These are phyloP conservation scores for Sarcodon aspratus DNA, from an alignment of 768 basidiomycete genomes.

Conservation along the genomic window DNA sequence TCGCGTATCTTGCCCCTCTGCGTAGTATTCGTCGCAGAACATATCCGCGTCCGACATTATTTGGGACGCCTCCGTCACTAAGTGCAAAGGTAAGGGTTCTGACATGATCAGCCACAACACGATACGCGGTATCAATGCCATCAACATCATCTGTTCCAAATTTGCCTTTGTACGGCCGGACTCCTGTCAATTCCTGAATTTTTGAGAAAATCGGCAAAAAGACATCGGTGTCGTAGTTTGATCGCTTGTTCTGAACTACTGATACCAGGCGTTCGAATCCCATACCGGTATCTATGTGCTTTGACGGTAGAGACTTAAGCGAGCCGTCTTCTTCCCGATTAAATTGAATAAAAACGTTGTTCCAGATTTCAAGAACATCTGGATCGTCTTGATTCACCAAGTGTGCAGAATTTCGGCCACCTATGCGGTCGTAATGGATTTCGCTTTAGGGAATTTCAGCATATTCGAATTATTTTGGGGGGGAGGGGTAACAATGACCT, in stretches of 20 bases:
- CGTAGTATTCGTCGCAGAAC: constrained; percentile 91
- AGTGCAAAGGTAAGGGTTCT: constrained; percentile 92
- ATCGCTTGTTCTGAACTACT: constrained; percentile 78
- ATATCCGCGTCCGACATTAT: constrained; percentile 93
- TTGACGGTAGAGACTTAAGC: constrained; percentile 70
- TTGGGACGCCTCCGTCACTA: constrained; percentile 93
- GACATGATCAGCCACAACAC: constrained; percentile 94
- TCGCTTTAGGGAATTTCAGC: constrained; percentile 40
- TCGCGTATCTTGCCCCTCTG: constrained; percentile 89
- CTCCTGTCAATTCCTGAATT: constrained; percentile 84
- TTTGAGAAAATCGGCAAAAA: constrained; percentile 82
- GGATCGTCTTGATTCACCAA: constrained; percentile 97
- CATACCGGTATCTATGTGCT: constrained; percentile 99
- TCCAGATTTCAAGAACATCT: constrained; percentile 97
- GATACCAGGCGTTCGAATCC: constrained; percentile 98
- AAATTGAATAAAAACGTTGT: constrained; percentile 99
- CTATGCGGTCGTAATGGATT: constrained; percentile 94
- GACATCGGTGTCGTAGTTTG: constrained; percentile 98
- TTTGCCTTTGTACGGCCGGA: constrained; percentile 77
- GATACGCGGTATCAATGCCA: constrained; percentile 95
- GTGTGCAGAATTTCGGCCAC: constrained; percentile 88
- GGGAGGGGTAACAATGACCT: constrained; percentile 32
- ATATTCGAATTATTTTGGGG: neutral
- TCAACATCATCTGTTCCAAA: constrained; percentile 93
- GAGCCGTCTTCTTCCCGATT: constrained; percentile 88